Evolutionary conservation across 2,329 filamentous ascomycete species (phyloP).

Genomic region (Verticillium tricorpus): DNA sequence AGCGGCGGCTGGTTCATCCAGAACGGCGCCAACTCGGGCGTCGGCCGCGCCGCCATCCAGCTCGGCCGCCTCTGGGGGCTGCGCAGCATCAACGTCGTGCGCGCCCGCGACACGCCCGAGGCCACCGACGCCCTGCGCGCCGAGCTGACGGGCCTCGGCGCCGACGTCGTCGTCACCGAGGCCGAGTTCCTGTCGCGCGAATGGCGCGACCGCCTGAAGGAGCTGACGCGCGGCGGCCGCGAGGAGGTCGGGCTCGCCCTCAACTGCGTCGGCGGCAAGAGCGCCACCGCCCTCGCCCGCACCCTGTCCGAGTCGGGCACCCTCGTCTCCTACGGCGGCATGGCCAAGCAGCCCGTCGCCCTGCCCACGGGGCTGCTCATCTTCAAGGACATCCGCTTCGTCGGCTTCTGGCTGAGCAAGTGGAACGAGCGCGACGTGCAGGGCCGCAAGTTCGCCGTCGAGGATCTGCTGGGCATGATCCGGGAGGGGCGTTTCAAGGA

Average conservation of each 20-base stretch:
- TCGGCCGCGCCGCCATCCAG: conserved; percentile 88
- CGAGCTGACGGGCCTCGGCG: conserved; percentile 51
- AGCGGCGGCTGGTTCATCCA: conserved; percentile 88
- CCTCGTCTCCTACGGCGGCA: conserved; percentile 92
- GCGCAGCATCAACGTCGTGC: conserved; percentile 84
- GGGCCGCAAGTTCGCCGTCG: conserved; percentile 75
- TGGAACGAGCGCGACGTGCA: conserved; percentile 76
- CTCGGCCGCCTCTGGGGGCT: conserved; percentile 81
- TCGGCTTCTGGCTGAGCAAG: conserved; percentile 90
- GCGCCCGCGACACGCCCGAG: conserved; percentile 60
- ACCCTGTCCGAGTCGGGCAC: conserved; percentile 63
- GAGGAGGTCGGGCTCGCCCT: conserved; percentile 73
- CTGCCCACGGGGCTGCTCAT: conserved; percentile 83
- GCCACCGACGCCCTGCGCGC: conserved; percentile 57
- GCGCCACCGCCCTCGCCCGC: conserved; percentile 73
- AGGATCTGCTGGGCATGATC: conserved; percentile 75
- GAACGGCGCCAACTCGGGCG: conserved; percentile 92
- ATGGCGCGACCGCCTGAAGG: conserved; percentile 56
- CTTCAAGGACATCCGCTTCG: conserved; percentile 85
- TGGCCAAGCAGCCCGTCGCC: conserved; percentile 81
- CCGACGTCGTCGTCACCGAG: conserved; percentile 53
- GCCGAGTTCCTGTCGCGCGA: conserved; percentile 50
- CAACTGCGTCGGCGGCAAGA: conserved; percentile 92
- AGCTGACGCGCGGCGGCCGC: conserved; percentile 66
- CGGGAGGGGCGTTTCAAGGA: conserved; percentile 75